Evolutionary conservation across 2,329 filamentous ascomycete species (phyloP), one percentile per base, ranked within the genome.

Genomic region (Ascochyta koolunga): DNA sequence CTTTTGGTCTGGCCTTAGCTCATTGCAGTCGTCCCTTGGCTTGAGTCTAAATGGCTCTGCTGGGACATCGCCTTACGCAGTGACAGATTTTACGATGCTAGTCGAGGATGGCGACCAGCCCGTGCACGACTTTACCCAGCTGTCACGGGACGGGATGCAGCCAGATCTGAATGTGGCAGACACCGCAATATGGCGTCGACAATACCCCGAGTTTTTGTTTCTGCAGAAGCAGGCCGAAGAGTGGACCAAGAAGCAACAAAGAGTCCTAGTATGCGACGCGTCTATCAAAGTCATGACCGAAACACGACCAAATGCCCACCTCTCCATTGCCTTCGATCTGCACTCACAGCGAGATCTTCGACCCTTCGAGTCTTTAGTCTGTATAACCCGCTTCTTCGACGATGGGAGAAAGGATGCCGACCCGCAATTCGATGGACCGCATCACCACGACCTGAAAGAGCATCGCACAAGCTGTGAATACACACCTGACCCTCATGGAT

Each of bases 181-280:
- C 48, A 68, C 60, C 39, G 58, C 58, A 10, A 66, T 61, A 3
- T 74, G 77, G 64, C 56, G 62, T 19, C 65, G 68, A 13, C 63
- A 70, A 9, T 77, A 70, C 41, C 68, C 64, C 7, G 69, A 72
- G 27, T 66, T 73, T 5, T 59, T 58, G 3, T 70, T 72, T 40
- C 60, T 69, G 10, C 50, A 45, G 44, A 41, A 54, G 11, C 47
- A 61, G 2, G 60, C 58, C 3, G 65, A 68, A 5, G 54, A 62
- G 1, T 67, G 64, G 62, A 49, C 47, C 5, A 64, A 54, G 25
- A 63, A 63, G 25, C 45, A 61, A 22, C 63, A 72, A 39, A 74
- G 74, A 21, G 65, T 79, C 4, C 44, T 80, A 2, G 64, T 77
- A 8, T 77, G 76, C 21, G 73, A 79, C 50, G 75, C 75, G 0